Conservation (phyloP, 495 filamentous ascomycete genomes). For the Hyaloscypha hepaticicola region DNA sequence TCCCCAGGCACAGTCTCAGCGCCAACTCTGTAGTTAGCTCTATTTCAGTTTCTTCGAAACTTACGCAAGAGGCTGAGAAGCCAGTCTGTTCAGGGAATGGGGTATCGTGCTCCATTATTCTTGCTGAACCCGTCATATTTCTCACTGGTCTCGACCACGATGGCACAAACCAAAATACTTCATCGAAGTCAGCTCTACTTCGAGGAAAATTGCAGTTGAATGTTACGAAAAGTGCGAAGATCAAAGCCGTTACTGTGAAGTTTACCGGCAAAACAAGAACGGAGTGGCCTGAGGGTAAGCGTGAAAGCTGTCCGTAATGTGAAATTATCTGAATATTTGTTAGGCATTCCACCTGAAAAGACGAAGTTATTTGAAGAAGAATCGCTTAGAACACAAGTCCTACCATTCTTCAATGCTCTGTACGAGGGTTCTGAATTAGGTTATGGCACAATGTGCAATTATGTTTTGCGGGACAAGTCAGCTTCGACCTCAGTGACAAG, state of each 20-base stretch:
- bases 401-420: conserved; percentile 82
- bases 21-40: conserved; percentile 18
- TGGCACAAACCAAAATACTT: conserved; percentile 32
- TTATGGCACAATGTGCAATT: conserved; percentile 59
- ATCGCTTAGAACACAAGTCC: conserved; percentile 69
- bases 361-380: conserved; percentile 79
- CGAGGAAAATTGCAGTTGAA: conserved; percentile 80
- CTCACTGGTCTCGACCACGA: conserved; percentile 85
- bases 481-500: conserved; percentile 31
- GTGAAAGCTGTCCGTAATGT: background rate
- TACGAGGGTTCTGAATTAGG: conserved; percentile 50
- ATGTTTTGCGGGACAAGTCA: conserved; percentile 37
- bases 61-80: conserved; percentile 49
- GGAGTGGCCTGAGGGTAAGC: conserved; percentile 89
- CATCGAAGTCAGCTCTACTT: conserved; percentile 61
- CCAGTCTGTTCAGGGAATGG: conserved; percentile 74
- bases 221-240: conserved; percentile 86
- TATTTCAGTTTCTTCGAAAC: conserved; percentile 33
- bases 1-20: conserved; percentile 31
- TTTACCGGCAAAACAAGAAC: conserved; percentile 85
- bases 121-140: conserved; percentile 89
- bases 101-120: conserved; percentile 65
- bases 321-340: conserved; percentile 14
- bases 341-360: conserved; percentile 88
- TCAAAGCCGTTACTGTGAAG: conserved; percentile 87